phyloP scores from a whole-genome alignment of 2,329 filamentous ascomycete species.

The Monosporascus sp. region DNA sequence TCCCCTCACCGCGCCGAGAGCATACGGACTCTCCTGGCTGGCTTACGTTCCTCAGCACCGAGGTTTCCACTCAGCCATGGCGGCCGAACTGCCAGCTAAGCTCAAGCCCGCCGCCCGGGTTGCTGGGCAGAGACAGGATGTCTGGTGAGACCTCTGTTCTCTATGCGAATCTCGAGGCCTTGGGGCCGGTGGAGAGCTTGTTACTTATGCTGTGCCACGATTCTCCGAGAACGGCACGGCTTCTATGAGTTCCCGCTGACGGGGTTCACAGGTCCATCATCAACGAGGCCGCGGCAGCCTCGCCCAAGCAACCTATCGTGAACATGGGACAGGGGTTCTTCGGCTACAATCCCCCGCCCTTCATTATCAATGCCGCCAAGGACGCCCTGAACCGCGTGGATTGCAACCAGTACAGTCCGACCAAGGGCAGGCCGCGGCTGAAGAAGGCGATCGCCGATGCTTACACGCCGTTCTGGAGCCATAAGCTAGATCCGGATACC shows the following conservation, averaged over 20 bases:
- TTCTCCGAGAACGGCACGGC: slow-evolving; percentile 1
- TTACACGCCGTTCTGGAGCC: slow-evolving; percentile 85
- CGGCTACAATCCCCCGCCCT: slow-evolving; percentile 89
- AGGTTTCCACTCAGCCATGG: slow-evolving; percentile 33
- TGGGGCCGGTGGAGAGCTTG: background rate
- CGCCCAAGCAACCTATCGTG: slow-evolving; percentile 58
- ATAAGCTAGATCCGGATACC: slow-evolving; percentile 76
- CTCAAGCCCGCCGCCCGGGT: slow-evolving; percentile 47
- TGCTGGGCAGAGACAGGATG: slow-evolving; percentile 46
- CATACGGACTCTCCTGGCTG: background rate
- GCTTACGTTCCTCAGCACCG: slow-evolving; percentile 4
- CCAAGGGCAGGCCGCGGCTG: slow-evolving; percentile 84
- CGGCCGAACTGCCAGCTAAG: slow-evolving; percentile 34
- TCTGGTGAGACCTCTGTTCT: slow-evolving; percentile 36
- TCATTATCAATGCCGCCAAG: slow-evolving; percentile 89
- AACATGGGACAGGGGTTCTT: slow-evolving; percentile 70
- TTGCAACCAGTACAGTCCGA: slow-evolving; percentile 98
- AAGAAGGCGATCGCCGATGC: slow-evolving; percentile 91
- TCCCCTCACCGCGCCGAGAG: background rate
- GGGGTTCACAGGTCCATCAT: slow-evolving; percentile 51
- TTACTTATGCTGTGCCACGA: background rate
- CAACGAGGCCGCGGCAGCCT: slow-evolving; percentile 60
- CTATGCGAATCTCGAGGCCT: too few relatives aligned
- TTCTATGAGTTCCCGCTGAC: slow-evolving; percentile 7
- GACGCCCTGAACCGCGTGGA: slow-evolving; percentile 84